Percentiles rank a stretch among this genome's conserved stretches.
phyloP scores from a whole-genome alignment of 805 yeast genomes.

The Lipomyces lipofer region DNA sequence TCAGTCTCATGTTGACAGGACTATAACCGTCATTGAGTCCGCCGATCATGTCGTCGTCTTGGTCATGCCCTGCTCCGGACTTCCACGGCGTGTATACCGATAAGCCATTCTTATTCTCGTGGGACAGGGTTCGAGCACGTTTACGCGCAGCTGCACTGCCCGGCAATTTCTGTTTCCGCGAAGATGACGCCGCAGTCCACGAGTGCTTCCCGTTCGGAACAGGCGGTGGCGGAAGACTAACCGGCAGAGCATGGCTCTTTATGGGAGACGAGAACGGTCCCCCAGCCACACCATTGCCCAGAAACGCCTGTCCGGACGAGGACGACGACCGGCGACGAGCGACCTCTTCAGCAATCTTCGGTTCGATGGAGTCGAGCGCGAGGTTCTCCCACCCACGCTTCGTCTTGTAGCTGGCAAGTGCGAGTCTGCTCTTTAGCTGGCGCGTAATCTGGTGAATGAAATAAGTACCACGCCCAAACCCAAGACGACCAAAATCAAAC shows the following conservation, averaged over 20 bases:
- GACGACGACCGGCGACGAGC: constrained; percentile 11
- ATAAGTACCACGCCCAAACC: too few relatives aligned
- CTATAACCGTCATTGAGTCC: neutral
- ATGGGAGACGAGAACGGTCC: neutral
- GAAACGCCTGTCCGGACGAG: neutral
- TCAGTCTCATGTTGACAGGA: constrained; percentile 17
- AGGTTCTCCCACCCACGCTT: constrained; percentile 44
- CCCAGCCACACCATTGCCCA: neutral
- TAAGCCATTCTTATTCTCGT: constrained; percentile 9
- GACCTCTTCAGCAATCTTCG: constrained; percentile 34
- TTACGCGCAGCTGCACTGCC: constrained; percentile 10
- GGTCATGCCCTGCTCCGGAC: constrained; percentile 4
- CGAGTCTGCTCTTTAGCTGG: constrained; percentile 45
- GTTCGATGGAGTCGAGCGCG: constrained; percentile 42
- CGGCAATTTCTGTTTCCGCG: neutral
- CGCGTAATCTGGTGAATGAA: constrained; percentile 40
- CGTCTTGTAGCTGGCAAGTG: constrained; percentile 45
- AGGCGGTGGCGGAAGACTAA: neutral
- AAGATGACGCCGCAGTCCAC: neutral
- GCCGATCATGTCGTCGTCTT: constrained; percentile 7
- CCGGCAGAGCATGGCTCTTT: neutral
- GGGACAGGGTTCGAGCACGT: constrained; percentile 18
- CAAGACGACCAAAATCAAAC: too few relatives aligned
- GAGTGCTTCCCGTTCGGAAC: neutral
- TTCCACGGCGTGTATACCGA: constrained; percentile 19